Conservation (phyloP, 2,329 filamentous ascomycete species). For the Emmonsiellopsis sp. region DNA sequence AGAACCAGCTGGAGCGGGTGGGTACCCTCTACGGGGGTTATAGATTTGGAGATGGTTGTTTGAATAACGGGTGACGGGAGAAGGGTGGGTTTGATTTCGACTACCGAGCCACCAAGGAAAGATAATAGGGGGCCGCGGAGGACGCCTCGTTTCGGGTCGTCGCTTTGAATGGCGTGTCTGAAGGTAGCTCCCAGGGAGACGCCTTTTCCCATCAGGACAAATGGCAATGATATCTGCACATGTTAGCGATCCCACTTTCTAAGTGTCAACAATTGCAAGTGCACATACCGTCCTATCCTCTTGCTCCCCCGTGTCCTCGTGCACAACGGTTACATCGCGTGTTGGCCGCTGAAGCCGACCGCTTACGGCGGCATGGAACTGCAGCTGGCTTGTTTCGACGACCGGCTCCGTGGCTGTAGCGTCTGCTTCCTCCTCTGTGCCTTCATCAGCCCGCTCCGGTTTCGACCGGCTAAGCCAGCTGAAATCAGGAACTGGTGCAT, state of each 20-base stretch:
- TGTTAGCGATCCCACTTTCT: slow-evolving; percentile 6
- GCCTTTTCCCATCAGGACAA: slow-evolving; percentile 17
- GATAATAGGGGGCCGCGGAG: slow-evolving; percentile 14
- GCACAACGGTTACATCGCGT: slow-evolving; percentile 16
- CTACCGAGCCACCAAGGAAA: slow-evolving; percentile 22
- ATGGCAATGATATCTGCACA: slow-evolving; percentile 22
- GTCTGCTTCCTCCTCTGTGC: slow-evolving; percentile 12
- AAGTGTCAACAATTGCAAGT: background rate
- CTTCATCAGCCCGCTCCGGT: slow-evolving; percentile 8
- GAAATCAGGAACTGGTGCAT: slow-evolving; percentile 23
- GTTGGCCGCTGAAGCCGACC: slow-evolving; percentile 20
- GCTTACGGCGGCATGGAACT: slow-evolving; percentile 22
- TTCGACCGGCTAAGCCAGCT: slow-evolving; percentile 8
- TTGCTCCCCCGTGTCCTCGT: slow-evolving; percentile 18
- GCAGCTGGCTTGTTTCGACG: slow-evolving; percentile 15
- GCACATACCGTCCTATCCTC: slow-evolving; percentile 20
- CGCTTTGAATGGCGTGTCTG: slow-evolving; percentile 19
- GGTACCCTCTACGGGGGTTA: slow-evolving; percentile 23
- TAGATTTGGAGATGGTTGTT: slow-evolving; percentile 20
- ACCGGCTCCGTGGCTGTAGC: slow-evolving; percentile 2
- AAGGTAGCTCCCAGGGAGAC: slow-evolving; percentile 25
- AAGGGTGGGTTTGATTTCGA: slow-evolving; percentile 19
- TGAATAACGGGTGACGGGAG: slow-evolving; percentile 23
- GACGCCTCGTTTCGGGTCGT: slow-evolving; percentile 17
- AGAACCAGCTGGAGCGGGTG: slow-evolving; percentile 24